Conservation (phyloP, 768 basidiomycete genomes). For the button mushroom (Agaricus bisporus) region DNA sequence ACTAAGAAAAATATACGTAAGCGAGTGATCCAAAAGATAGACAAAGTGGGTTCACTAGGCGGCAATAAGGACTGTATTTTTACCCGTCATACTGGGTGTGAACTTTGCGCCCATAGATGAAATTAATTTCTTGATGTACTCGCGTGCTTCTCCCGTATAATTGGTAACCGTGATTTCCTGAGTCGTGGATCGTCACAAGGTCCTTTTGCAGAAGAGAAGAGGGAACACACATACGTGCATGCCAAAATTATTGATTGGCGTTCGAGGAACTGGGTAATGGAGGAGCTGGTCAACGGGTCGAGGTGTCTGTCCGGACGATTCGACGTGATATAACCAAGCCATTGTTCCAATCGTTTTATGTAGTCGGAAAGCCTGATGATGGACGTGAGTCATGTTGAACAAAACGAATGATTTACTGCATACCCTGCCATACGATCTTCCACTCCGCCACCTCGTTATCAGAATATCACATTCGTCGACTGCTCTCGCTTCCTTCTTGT, state of each 20-base stretch:
- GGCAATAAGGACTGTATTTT: slow-evolving; percentile 78
- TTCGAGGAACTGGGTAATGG: slow-evolving; percentile 76
- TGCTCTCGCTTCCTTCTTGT: slow-evolving; percentile 29
- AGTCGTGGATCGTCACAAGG: not conserved
- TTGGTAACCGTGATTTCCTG: slow-evolving; percentile 84
- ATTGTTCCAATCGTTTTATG: slow-evolving; percentile 70
- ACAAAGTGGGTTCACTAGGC: slow-evolving; percentile 54
- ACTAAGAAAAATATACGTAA: slow-evolving; percentile 17
- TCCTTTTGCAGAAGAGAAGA: too few species aligned
- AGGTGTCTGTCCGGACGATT: slow-evolving; percentile 52
- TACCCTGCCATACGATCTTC: slow-evolving; percentile 66
- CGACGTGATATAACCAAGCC: slow-evolving; percentile 78
- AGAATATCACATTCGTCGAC: slow-evolving; percentile 61
- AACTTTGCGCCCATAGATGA: slow-evolving; percentile 70
- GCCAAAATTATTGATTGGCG: slow-evolving; percentile 51
- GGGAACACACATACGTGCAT: slow-evolving; percentile 43
- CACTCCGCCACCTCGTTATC: slow-evolving; percentile 65
- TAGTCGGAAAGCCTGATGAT: slow-evolving; percentile 49
- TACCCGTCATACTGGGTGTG: slow-evolving; percentile 73
- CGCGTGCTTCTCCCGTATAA: slow-evolving; percentile 80
- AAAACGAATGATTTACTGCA: slow-evolving; percentile 10
- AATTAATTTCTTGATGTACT: slow-evolving; percentile 85
- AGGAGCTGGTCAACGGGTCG: slow-evolving; percentile 70
- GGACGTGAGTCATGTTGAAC: not conserved
- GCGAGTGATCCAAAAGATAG: not conserved